These are phyloP conservation scores for Didymella arachidicola DNA, from an alignment of 2,329 filamentous ascomycete species.

Conservation along the genomic window DNA sequence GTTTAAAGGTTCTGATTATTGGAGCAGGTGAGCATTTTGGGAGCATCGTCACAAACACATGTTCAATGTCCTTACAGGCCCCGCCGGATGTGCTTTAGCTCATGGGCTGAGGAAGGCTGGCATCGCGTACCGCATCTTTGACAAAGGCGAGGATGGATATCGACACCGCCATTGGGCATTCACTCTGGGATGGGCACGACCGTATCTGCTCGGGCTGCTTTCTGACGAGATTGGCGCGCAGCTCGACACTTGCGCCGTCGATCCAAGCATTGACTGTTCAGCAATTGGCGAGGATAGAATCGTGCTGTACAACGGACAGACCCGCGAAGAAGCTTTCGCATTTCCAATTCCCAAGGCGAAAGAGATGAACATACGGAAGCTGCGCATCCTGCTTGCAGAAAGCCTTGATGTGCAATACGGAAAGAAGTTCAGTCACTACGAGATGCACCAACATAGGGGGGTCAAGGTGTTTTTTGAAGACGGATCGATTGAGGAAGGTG, in stretches of 20 bases:
- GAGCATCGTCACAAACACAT: neutral
- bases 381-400: conserved; percentile 48
- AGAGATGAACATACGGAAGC: conserved; percentile 47
- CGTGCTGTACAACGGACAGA: conserved; percentile 46
- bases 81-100: conserved; percentile 53
- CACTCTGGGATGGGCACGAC: conserved; percentile 47
- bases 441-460: conserved; percentile 31
- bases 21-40: conserved; percentile 30
- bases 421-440: conserved; percentile 31
- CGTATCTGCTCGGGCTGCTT: conserved; percentile 42
- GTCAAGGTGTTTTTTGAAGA: conserved; percentile 38
- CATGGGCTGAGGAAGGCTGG: conserved; percentile 52
- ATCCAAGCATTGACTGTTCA: conserved; percentile 42
- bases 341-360: conserved; percentile 46
- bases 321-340: conserved; percentile 45
- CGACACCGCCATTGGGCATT: conserved; percentile 50
- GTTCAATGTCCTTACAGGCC: conserved; percentile 39
- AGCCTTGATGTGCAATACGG: conserved; percentile 46
- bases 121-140: conserved; percentile 41
- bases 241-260: conserved; percentile 44
- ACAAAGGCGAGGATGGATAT: conserved; percentile 39
- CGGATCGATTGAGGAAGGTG: conserved; percentile 33
- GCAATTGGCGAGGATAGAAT: conserved; percentile 42
- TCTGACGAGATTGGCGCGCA: conserved; percentile 36
- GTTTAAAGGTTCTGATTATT: conserved; percentile 36